Base-by-base conservation (phyloP, 352 stramenopile genomes). In the Detonula confervacea region DNA sequence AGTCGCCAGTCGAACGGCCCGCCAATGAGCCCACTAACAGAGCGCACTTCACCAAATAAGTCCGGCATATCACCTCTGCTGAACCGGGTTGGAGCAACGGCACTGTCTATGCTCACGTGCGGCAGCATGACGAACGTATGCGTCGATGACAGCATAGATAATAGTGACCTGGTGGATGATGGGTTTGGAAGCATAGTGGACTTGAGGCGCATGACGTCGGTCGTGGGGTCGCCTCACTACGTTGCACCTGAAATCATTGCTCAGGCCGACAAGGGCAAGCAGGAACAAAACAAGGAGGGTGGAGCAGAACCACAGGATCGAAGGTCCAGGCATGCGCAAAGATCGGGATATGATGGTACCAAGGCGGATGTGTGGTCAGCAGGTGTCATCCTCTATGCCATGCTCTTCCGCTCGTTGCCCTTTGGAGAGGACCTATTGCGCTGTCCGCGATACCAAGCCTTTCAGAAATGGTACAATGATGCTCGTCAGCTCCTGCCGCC, bases 311-410 rank as follows among this genome's bases (percentile, higher is more conserved):
- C 63, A 9, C 47, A 55, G 64, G 33, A 70, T 37, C 35, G 49
- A 72, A 74, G 59, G 24, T 37, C 22, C 22, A 52, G 51, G n/a
- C 27, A 61, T 57, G 62, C 49, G 1, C 18, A 27, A 47, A 60
- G 56, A 16, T 82, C 95, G 25, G 87, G 87, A 18, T 99, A 99
- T 84, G 93, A 96, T 78, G 94, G 94, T n/a, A 92, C 88, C n/a
- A 95, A 95, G 61, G 94, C 93, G 9, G 93, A 96, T 88, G 96
- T 99, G 22, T 99, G 98, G 97, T 98, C 95, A 42, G 97, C 97
- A 71, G 98, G 98, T 56, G 97, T 99, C 16, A 99, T 99, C 69
- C 90, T 99, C 33, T 99, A 99, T 84, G 93, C 96, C 22, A 94
- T 97, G 87, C 74, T 97, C 0, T 96, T 96, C 0, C 95, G 96